Evolutionary conservation across 2,329 filamentous ascomycete species (phyloP).

Genomic region (Sporothrix euskadiensis): DNA sequence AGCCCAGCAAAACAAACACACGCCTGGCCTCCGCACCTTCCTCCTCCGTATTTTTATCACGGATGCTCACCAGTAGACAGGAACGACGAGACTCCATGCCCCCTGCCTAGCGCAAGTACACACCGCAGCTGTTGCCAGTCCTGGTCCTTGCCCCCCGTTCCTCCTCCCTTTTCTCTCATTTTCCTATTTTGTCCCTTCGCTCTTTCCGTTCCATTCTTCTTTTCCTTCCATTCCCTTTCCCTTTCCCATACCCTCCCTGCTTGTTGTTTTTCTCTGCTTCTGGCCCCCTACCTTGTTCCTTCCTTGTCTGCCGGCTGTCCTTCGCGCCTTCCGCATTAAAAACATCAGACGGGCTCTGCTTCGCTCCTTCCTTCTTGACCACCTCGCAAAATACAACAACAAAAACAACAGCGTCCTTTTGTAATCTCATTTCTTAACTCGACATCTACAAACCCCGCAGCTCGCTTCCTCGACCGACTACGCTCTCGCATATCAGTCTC

Average conservation of each 20-base stretch:
- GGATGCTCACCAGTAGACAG: constrained; percentile 5
- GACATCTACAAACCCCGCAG: background rate
- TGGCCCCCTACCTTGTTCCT: background rate
- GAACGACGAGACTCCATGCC: constrained; percentile 5
- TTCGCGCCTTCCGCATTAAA: background rate
- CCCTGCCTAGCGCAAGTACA: constrained; percentile 27
- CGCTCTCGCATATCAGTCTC: background rate
- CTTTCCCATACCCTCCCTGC: background rate
- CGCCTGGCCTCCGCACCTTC: constrained; percentile 18
- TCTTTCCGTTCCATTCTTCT: background rate
- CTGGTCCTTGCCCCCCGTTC: background rate
- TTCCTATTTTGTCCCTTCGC: background rate
- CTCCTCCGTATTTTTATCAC: constrained; percentile 25
- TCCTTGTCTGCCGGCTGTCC: background rate
- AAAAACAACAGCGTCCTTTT: background rate
- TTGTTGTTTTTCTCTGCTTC: background rate
- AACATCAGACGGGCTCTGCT: background rate
- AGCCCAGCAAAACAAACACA: constrained; percentile 11
- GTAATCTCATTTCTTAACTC: background rate
- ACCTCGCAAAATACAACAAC: background rate
- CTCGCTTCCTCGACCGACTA: background rate
- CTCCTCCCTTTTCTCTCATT: background rate
- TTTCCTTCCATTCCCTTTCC: background rate
- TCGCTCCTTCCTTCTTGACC: background rate
- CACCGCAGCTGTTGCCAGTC: constrained; percentile 20